Conservation (phyloP, 345 rosid genomes). For the Pistacia integerrima region DNA sequence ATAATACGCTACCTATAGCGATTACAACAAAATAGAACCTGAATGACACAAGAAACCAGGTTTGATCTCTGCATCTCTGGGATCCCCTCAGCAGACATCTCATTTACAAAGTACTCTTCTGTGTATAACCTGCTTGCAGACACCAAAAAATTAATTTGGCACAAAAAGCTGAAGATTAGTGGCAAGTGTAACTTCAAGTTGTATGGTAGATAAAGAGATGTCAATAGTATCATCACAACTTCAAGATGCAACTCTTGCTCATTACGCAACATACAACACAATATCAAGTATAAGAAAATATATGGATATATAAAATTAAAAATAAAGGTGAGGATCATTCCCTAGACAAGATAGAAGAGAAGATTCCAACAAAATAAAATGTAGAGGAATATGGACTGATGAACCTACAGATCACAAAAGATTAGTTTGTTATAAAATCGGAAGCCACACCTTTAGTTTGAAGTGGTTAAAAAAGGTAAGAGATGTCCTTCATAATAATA, state of each 20-base stretch:
- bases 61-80: conserved; percentile 97
- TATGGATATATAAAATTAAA: neutral
- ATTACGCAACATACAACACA: neutral
- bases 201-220: neutral
- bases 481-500: neutral
- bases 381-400: neutral
- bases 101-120: conserved; percentile 74
- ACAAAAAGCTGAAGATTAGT: neutral
- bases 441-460: neutral
- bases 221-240: neutral
- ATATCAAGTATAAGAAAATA: neutral
- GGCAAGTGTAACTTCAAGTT: neutral
- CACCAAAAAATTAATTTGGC: conserved; percentile 10
- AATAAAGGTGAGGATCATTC: neutral
- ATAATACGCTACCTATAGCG: neutral
- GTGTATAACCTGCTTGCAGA: conserved; percentile 70
- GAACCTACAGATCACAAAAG: neutral
- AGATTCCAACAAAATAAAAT: neutral
- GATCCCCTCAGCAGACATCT: conserved; percentile 85
- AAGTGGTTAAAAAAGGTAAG: neutral
- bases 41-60: conserved; percentile 87
- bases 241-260: neutral
- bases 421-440: neutral
- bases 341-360: neutral
- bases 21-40: conserved; percentile 48